phyloP scores from a whole-genome alignment of 768 basidiomycete genomes.

The Epithele typhae region DNA sequence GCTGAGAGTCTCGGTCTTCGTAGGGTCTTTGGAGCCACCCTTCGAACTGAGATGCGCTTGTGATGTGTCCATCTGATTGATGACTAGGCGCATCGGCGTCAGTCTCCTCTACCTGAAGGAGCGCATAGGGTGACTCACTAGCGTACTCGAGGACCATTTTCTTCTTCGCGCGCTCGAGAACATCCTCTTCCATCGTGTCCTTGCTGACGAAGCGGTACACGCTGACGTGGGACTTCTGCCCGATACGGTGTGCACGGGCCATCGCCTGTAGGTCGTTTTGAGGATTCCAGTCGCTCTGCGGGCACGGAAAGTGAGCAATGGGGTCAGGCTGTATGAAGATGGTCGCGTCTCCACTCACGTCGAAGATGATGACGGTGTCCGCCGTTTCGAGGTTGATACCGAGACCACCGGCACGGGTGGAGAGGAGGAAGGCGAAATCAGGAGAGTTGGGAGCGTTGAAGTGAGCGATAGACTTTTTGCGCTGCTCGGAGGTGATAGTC shows the following conservation, averaged over 20 bases:
- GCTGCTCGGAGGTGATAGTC: slow-evolving; percentile 86
- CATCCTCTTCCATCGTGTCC: slow-evolving; percentile 99
- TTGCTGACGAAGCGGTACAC: slow-evolving; percentile 99
- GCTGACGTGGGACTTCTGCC: slow-evolving; percentile 97
- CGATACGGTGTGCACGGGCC: slow-evolving; percentile 98
- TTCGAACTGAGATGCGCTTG: slow-evolving; percentile 93
- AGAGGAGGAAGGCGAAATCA: slow-evolving; percentile 95
- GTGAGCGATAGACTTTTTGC: slow-evolving; percentile 95
- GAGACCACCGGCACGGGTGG: slow-evolving; percentile 94
- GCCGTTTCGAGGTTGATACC: slow-evolving; percentile 99
- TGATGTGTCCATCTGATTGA: slow-evolving; percentile 99
- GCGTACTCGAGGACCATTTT: slow-evolving; percentile 99
- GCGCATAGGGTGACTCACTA: slow-evolving; percentile 55
- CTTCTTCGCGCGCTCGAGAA: slow-evolving; percentile 95
- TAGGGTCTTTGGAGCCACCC: slow-evolving; percentile 56
- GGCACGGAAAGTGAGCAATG: background rate
- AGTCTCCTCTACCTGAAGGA: background rate
- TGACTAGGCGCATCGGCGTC: slow-evolving; percentile 57
- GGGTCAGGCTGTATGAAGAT: too few species aligned
- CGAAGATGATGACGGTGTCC: slow-evolving; percentile 98
- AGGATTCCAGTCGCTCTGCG: slow-evolving; percentile 95
- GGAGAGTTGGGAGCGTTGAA: slow-evolving; percentile 92
- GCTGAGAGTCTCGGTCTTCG: slow-evolving; percentile 80
- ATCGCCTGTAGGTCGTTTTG: slow-evolving; percentile 99
- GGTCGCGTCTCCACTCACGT: slow-evolving; percentile 54